phyloP scores from a whole-genome alignment of 495 filamentous ascomycete genomes.

The Amphirosellinia nigrospora region DNA sequence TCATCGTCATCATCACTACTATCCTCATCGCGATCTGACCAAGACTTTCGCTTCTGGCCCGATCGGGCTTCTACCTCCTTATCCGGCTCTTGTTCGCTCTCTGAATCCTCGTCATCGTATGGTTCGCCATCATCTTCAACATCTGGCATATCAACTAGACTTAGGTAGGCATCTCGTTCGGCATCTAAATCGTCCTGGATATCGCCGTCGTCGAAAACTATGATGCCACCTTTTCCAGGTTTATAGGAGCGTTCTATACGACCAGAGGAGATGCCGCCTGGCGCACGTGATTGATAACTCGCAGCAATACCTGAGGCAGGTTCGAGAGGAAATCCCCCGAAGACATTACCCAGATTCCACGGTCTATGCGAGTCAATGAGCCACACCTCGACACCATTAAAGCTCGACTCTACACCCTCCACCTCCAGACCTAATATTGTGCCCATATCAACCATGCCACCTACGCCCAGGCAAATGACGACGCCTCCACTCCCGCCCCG shows the following conservation, averaged over 20 bases:
- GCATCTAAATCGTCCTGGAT: conserved; percentile 81
- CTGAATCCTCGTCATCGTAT: conserved; percentile 56
- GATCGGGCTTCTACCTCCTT: conserved; percentile 38
- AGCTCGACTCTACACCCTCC: conserved; percentile 64
- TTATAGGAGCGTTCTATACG: conserved; percentile 72
- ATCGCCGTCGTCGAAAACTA: conserved; percentile 96
- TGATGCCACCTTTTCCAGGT: conserved; percentile 79
- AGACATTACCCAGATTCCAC: conserved; percentile 95
- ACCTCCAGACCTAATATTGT: conserved; percentile 70
- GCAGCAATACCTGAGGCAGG: conserved; percentile 53
- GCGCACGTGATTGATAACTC: conserved; percentile 55
- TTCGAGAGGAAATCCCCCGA: conserved; percentile 69
- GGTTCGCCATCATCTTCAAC: conserved; percentile 74
- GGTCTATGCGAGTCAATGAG: conserved; percentile 88
- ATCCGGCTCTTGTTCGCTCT: conserved; percentile 50
- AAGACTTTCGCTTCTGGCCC: conserved; percentile 81
- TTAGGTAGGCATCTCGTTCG: conserved; percentile 82
- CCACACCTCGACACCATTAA: conserved; percentile 86
- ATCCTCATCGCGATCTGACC: conserved; percentile 73
- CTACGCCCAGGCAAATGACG: conserved; percentile 90
- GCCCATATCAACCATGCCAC: conserved; percentile 85
- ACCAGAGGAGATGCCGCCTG: conserved; percentile 63
- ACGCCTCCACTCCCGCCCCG: conserved; percentile 83
- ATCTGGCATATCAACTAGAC: conserved; percentile 86
- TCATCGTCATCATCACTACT: conserved; percentile 73